Base-by-base conservation (phyloP, 441 rosid species). In the Gossypium trilobum region DNA sequence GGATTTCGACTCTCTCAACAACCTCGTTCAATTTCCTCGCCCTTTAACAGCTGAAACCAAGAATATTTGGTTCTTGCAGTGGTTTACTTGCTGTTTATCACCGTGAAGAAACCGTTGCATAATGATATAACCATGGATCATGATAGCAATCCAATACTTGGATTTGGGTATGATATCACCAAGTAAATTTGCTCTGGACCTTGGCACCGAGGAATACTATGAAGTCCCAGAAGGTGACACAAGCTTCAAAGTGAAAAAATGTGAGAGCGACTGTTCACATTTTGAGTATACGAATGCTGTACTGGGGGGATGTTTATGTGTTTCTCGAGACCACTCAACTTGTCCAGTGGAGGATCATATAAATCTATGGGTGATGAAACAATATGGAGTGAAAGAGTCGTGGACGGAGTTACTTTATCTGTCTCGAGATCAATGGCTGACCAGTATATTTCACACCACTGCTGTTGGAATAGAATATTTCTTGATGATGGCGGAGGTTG, bases 341-440 rank as follows among this genome's bases (percentile, higher is more conserved):
- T 25, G 57, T 66, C 36, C 20, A 1, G 39, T 48, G 13, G 71
- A 66, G 20, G 71, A 66, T 16, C 36, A 66, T 66, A 8, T 66
- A 2, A 25, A 46, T 66, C 17, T 48, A 25, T 66, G 71, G 14
- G 71, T 66, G 57, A 48, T 48, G 71, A 48, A 48, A 14, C 57
- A 48, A 23, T 66, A 48, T 25, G 57, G 57, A n/a, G 71, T 66
- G 22, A 48, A 23, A 0, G 42, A 48, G 11, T 23, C 42, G 6
- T 48, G 71, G 57, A 48, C 22, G 0, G 56, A 66, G 3, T 33
- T 66, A 2, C 33, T 66, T 3, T 1, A 23, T 66, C 57, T 66
- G 57, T 46, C 71, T n/a, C 71, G 71, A 23, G 22, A 48, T 31
- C n/a, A n/a, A 46, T 66, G 71, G 71, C n/a, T 48, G 42, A n/a